Evolutionary conservation across 345 rosid genomes (phyloP), one percentile per base, ranked within the genome.

Genomic region (Passiflora organensis): DNA sequence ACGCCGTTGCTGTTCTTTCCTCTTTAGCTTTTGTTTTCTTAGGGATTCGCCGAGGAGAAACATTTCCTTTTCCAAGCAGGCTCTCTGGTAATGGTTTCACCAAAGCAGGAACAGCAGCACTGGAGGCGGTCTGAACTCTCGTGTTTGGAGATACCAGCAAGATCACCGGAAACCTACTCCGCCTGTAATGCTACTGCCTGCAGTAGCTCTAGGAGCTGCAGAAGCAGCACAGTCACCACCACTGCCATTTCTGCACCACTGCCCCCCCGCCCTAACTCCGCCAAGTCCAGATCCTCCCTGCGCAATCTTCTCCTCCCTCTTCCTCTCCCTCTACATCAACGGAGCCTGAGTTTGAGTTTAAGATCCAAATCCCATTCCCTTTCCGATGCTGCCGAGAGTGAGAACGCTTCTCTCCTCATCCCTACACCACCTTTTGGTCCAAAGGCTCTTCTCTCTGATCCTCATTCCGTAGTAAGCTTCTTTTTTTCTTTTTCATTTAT

Each of bases 261-360:
- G 36, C 80, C 86, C 32, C 86, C 86, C 1, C 61, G 75, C 57
- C 79, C 79, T 32, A 67, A 59, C 76, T 76, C 86, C 10, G 71
- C 81, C 52, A 78, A 58, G 74, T 58, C 73, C 56, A 71, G 51
- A 64, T 68, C 80, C 32, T 53, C 81, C 0, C 63, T 73, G 41
- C 78, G 51, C 52, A 68, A 59, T 63, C 54, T 81, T 44, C 60
- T 73, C 60, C 79, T 80, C 10, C 80, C 34, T 8, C 34, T 28
- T 28, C 34, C 34, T 8, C 34, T 28, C 34, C 34, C 34, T 28
- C 34, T n/a, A n/a, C n/a, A n/a, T n/a, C n/a, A 28, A 8, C 34
- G 34, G 34, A 28, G 34, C 34, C 34, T 28, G 34, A 28, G 34
- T 8, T 28, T 28, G 34, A 28, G 5, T 28, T 28, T 28, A 2